Base-by-base conservation (phyloP, 2,329 filamentous ascomycete species). In the Uncinocarpus reesii region DNA sequence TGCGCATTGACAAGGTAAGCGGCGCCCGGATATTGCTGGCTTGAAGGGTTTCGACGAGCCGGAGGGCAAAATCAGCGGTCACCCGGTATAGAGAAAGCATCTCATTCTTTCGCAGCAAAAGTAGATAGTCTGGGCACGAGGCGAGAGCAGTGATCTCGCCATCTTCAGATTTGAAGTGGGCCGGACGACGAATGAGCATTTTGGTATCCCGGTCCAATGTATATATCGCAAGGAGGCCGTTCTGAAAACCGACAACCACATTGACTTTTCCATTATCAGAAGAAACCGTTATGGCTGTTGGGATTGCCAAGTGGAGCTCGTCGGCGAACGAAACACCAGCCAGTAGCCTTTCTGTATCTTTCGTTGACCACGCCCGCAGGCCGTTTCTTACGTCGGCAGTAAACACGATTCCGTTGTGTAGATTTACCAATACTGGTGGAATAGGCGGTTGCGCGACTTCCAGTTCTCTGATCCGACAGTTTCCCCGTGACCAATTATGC, bases 401-500 rank as follows among this genome's bases (percentile, higher is more conserved):
- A 45, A 92, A 78, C 7, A 92, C 80, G 16, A 88, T 70, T 0
- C 86, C 84, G 49, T 86, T 80, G 35, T 83, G 77, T 53, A 94
- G 76, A 62, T 85, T 86, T 41, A 89, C 84, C 5, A 95, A 70
- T 31, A 88, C 63, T 2, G 75, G 74, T 31, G 84, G 71, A 62
- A 80, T 60, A 47, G 71, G 67, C 1, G 71, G 65, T 36, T 74
- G 69, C 46, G 73, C 69, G 20, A 87, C 75, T 37, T 80, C 74
- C 24, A 95, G 77, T 64, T 94, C 85, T 29, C 84, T 81, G 10
- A 95, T 79, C 31, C 79, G 83, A 58, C 87, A 94, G 56, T 78
- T 81, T 0, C 90, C 92, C 53, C 76, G 79, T 1, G 84, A 78
- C 92, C 92, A 96, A 67, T 96, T 96, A 62, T 95, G 84, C 38